phyloP scores from a whole-genome alignment of 2,329 filamentous ascomycete genomes.

The Neofusicoccum sp. region DNA sequence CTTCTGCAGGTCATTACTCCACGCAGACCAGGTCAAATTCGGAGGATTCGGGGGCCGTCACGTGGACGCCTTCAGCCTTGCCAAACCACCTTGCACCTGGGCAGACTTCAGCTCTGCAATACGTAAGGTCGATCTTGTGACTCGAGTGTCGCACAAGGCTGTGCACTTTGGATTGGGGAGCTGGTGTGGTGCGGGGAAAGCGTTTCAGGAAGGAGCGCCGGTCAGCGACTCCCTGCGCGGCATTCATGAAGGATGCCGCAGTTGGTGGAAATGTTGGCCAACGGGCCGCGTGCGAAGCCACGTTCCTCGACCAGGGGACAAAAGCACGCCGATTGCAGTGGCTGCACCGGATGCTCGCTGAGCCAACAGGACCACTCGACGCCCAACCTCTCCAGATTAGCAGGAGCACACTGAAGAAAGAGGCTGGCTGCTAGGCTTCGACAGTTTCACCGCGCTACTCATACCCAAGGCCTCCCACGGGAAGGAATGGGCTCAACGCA shows the following conservation, averaged over 20 bases:
- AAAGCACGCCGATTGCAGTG: background rate
- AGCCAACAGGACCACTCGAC: too few relatives aligned
- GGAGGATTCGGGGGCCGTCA: too few relatives aligned
- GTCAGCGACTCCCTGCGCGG: background rate
- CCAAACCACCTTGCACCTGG: too few relatives aligned
- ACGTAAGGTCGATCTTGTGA: background rate
- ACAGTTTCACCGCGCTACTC: background rate
- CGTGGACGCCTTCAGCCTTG: too few relatives aligned
- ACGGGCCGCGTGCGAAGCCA: background rate
- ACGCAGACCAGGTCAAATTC: too few relatives aligned
- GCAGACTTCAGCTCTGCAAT: too few relatives aligned
- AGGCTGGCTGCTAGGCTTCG: background rate
- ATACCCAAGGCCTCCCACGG: background rate
- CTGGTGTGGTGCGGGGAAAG: background rate
- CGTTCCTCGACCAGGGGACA: background rate
- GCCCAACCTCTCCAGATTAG: too few relatives aligned
- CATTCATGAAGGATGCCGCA: background rate
- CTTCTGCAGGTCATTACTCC: too few relatives aligned
- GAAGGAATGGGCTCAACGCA: background rate
- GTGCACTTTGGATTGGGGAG: too few relatives aligned
- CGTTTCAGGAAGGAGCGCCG: background rate
- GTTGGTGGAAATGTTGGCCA: background rate
- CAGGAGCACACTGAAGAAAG: background rate
- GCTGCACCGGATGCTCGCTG: background rate
- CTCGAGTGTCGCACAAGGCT: background rate